Evolutionary conservation across 768 basidiomycete genomes (phyloP).

Genomic region (Tylopilus subfusipes): DNA sequence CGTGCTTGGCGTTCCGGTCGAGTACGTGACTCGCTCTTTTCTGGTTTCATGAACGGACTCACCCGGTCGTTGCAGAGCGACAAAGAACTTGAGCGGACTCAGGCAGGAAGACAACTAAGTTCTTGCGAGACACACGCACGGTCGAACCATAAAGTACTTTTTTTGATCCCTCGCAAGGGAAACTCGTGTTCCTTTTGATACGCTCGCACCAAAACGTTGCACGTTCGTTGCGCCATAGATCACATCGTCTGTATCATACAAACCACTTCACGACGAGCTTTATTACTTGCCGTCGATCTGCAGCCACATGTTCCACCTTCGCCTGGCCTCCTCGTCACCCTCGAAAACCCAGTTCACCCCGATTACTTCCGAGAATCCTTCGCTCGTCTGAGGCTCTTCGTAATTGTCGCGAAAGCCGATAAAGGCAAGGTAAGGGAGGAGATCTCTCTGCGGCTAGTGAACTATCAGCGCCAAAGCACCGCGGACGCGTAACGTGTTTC

Average conservation of each 20-base stretch:
- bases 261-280: conserved; percentile 4
- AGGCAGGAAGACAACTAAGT: conserved; percentile 31
- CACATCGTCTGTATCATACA: neutral
- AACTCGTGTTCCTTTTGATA: neutral
- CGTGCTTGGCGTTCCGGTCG: conserved; percentile 54
- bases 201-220: neutral
- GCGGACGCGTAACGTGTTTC: neutral
- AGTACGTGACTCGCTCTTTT: conserved; percentile 39
- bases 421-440: conserved; percentile 61
- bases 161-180: neutral
- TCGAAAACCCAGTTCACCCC: conserved; percentile 79
- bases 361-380: conserved; percentile 77
- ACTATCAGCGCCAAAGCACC: neutral
- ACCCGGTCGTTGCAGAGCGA: conserved; percentile 25
- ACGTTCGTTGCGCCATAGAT: conserved; percentile 3
- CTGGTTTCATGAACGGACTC: conserved; percentile 1
- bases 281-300: conserved; percentile 72
- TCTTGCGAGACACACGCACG: neutral
- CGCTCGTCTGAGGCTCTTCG: conserved; percentile 60
- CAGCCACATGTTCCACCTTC: conserved; percentile 82
- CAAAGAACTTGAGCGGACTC: conserved; percentile 39
- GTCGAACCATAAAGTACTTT: neutral
- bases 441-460: conserved; percentile 43
- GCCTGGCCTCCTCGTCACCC: conserved; percentile 67
- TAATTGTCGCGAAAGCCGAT: conserved; percentile 54